phyloP scores from a whole-genome alignment of 2,329 filamentous ascomycete genomes.

The Paracamarosporium sp. region DNA sequence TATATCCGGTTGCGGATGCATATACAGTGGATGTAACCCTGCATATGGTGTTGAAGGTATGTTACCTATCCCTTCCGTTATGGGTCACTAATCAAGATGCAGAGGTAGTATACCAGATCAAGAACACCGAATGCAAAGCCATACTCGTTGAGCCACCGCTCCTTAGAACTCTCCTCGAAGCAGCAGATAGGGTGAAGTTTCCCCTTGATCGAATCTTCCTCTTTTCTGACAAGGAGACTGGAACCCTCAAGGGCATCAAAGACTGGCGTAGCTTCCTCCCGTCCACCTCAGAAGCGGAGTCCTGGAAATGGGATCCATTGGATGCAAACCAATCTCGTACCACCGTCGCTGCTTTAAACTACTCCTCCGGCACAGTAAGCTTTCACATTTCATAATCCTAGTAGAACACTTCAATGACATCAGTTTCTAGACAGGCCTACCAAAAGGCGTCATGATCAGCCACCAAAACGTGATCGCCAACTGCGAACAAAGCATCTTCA shows the following conservation, averaged over 20 bases:
- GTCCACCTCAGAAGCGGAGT: constrained; percentile 34
- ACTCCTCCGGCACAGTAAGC: constrained; percentile 14
- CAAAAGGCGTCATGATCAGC: constrained; percentile 54
- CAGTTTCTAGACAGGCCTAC: constrained; percentile 43
- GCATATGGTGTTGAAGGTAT: constrained; percentile 57
- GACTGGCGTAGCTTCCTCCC: constrained; percentile 55
- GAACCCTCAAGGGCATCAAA: constrained; percentile 39
- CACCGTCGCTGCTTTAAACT: constrained; percentile 32
- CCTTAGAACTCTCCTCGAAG: constrained; percentile 53
- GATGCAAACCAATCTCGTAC: constrained; percentile 42
- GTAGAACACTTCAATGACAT: background rate
- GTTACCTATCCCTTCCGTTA: background rate
- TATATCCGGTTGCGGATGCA: constrained; percentile 59
- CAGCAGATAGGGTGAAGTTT: constrained; percentile 51
- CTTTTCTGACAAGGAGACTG: constrained; percentile 53
- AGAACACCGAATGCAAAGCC: constrained; percentile 58
- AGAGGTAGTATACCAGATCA: constrained; percentile 62
- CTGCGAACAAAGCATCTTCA: constrained; percentile 46
- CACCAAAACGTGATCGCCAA: constrained; percentile 54
- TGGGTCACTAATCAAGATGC: background rate
- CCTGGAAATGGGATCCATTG: constrained; percentile 53
- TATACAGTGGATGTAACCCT: constrained; percentile 65
- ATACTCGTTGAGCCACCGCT: constrained; percentile 59
- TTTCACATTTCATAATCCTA: background rate
- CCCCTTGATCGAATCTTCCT: constrained; percentile 54